Base-by-base conservation (phyloP, 2,329 filamentous ascomycete species). In the Phyllosticta citrichinensis region DNA sequence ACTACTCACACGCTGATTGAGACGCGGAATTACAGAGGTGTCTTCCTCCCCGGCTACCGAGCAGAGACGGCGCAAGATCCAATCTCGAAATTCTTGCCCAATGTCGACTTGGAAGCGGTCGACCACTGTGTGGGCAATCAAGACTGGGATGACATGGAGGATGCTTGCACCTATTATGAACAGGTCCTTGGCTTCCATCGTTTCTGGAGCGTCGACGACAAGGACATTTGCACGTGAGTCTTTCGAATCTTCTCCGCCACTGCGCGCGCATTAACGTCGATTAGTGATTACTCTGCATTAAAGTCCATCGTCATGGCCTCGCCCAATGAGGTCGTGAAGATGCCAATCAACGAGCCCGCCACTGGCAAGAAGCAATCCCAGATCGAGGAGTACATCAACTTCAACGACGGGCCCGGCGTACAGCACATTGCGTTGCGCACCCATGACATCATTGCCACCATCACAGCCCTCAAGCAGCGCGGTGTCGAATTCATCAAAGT, bases 81-180 rank as follows among this genome's bases (percentile, higher is more conserved):
- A 0, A 69, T 82, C 14, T 68, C 70, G 54, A 60, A 65, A n/a
- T 69, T 71, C 73, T 77, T 90, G 22, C 90, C 91, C 0, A 68
- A 77, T 0, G 83, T 96, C 14, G 74, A 79, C 10, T 82, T 96
- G 60, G 81, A 83, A 64, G 85, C 85, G 66, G 91, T 97, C 76
- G 93, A 97, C 77, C 93, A 97, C 81, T 97, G 93, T 75, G 93
- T 97, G 67, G 93, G 93, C 66, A 97, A 97, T 80, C 92, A 97
- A 79, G 88, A 91, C 75, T 97, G 93, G 93, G 81, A 91, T 74
- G 87, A 92, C 74, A 96, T 97, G 83, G 81, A 86, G 61, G 76
- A 77, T 55, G 77, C 81, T 22, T 87, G 84, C 70, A 79, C 81
- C 62, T 86, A 84, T 75, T 97, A 97, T 79, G 92, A 97, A 78